Base-by-base conservation (phyloP, 768 basidiomycete species). In the Pholiota microspora region DNA sequence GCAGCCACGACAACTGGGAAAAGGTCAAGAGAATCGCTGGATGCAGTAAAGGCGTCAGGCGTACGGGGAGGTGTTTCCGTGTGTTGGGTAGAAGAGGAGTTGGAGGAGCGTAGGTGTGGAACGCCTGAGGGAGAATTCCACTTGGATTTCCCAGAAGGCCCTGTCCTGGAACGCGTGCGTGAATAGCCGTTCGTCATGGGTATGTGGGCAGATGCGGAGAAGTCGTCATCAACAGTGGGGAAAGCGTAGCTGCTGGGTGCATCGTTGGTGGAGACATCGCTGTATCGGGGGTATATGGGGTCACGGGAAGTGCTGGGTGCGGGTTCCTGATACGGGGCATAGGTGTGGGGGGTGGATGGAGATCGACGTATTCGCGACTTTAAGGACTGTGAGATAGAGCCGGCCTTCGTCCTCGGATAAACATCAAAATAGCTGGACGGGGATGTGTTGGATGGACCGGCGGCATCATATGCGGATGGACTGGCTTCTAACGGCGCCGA, bases 1-100 rank as follows among this genome's bases (percentile, higher is more conserved):
- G 90, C 89, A 40, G 89, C 81, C 16, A 93, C 90, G 24, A 89
- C 67, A 23, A 86, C 85, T 13, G 85, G 76, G 60, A 85, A 82
- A 46, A 79, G 68, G 47, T 80, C 76, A 44, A 80, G 70, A 15
- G 73, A 79, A 42, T 76, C 74, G 35, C 55, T 68, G 23, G 73
- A 72, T 18, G 66, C 62, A 29, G 67, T 62, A 53, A 68, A 69
- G 63, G 86, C 84, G 24, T 76, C 69, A 2, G 88, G 89, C 0
- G 89, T 91, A 57, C 81, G 82, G 27, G 88, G 89, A 42, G 86
- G 82, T 1, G 86, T 86, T 62, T 86, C 89, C 4, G 81, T 77
- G n/a, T 84, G 78, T 45, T 82, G 77, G 27, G 84, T 84, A 0
- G 87, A 89, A 2, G 86, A 77, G 16, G 77, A 83, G 48, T 82